Base-by-base conservation (phyloP, 2,329 filamentous ascomycete genomes). In the Aspergillus calidoustus region DNA sequence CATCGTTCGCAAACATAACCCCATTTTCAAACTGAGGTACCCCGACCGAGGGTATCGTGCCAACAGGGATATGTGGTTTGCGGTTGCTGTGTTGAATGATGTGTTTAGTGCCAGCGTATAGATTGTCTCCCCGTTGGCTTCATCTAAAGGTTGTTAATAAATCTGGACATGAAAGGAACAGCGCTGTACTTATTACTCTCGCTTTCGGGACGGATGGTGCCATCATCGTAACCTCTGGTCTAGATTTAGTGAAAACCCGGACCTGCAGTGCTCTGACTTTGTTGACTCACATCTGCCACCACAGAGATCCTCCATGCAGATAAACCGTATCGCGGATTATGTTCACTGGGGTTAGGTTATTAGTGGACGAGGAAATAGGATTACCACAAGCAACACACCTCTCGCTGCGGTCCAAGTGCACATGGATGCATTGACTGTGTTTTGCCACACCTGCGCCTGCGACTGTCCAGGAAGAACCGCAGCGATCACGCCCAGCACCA, bases 11-110 rank as follows among this genome's bases (percentile, higher is more conserved):
- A 41, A 92, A 83, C 77, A 91, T 84, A 7, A 80, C 85, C 2
- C 89, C 89, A 62, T 90, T 87, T 90, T 87, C 15, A 80, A 63
- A 62, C 84, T 89, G 66, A 84, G 84, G 0, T 86, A 86, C 79
- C 44, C 70, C 79, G 0, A 79, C 80, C 63, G 86, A 88, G 5
- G 81, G 77, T 43, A 85, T 71, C 0, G 71, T 76, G 1, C 71
- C 19, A 91, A 78, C 13, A 89, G 72, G 0, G 69, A 72, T 17
- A 82, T 87, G 50, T 85, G 70, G 68, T 90, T 90, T 1, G 72
- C 78, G 2, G 71, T 78, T 38, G 64, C 67, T 0, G 79, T 77
- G 59, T 84, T 77, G 69, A 89, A 90, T 0, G 87, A 76, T 2
- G 72, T 77, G 67, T 82, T 86, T 54, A 91, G 82, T 67, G 88